Conservation (phyloP, 2,329 filamentous ascomycete genomes). For the Colletotrichum destructivum region DNA sequence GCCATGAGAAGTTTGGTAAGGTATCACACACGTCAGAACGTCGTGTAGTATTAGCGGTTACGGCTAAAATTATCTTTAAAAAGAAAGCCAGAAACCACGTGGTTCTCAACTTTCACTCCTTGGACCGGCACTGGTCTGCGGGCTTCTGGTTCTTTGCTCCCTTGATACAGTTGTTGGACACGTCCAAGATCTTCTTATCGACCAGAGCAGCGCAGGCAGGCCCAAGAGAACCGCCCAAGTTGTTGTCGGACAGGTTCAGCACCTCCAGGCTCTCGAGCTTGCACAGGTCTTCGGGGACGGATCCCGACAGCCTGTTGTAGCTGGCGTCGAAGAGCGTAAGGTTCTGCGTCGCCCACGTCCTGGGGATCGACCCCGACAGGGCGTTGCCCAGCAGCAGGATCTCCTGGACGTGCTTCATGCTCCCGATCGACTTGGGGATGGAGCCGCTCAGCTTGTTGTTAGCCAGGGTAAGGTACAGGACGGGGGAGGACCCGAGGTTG, state of each 20-base stretch:
- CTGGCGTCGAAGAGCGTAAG: conserved; percentile 24
- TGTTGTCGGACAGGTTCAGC: conserved; percentile 23
- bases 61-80: no score
- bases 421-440: conserved; percentile 5
- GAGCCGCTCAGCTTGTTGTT: conserved; percentile 19
- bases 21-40: no score
- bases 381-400: conserved; percentile 23
- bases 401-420: conserved; percentile 8
- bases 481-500: conserved; percentile 19
- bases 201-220: conserved; percentile 20
- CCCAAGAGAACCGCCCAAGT: conserved; percentile 16
- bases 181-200: conserved; percentile 7
- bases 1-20: no score
- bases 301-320: conserved; percentile 24
- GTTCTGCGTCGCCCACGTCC: background rate
- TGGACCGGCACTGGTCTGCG: conserved; percentile 6
- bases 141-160: conserved; percentile 22
- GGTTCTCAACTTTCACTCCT: background rate
- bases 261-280: conserved; percentile 2
- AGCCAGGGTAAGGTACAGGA: conserved; percentile 8
- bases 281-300: conserved; percentile 16
- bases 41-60: no score
- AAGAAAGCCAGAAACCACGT: no score
- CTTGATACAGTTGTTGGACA: conserved; percentile 26
- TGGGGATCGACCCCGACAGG: conserved; percentile 13